phyloP scores from a whole-genome alignment of 345 rosid species.

The Acer saccharum region DNA sequence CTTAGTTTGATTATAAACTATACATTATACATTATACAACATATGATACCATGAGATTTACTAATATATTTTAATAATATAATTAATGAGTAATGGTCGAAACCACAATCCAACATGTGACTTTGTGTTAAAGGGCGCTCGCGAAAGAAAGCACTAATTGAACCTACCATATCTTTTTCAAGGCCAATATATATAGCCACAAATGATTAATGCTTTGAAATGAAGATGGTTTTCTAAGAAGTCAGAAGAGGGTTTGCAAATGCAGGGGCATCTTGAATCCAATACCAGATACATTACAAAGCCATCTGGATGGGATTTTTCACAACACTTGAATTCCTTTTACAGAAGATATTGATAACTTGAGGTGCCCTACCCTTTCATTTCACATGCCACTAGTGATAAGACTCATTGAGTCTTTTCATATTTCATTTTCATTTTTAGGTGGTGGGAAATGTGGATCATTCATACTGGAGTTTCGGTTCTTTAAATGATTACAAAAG shows the following conservation, averaged over 20 bases:
- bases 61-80: too few species aligned
- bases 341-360: neutral
- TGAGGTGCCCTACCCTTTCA: slow-evolving; percentile 26
- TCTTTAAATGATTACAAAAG: neutral
- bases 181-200: neutral
- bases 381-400: slow-evolving; percentile 27
- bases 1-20: too few species aligned
- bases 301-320: neutral
- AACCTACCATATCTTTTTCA: too few species aligned
- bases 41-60: too few species aligned
- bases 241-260: neutral
- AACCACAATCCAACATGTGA: too few species aligned
- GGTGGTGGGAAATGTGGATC: neutral
- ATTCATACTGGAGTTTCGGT: too few species aligned
- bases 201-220: neutral
- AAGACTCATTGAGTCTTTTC: slow-evolving; percentile 11
- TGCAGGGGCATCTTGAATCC: neutral
- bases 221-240: neutral
- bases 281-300: neutral
- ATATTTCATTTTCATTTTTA: neutral
- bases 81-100: too few species aligned
- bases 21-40: too few species aligned
- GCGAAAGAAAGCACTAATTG: too few species aligned
- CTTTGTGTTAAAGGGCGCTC: too few species aligned
- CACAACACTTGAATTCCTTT: neutral